Conservation (phyloP, 169 alveolate genomes). For the Cyclospora cayetanensis region DNA sequence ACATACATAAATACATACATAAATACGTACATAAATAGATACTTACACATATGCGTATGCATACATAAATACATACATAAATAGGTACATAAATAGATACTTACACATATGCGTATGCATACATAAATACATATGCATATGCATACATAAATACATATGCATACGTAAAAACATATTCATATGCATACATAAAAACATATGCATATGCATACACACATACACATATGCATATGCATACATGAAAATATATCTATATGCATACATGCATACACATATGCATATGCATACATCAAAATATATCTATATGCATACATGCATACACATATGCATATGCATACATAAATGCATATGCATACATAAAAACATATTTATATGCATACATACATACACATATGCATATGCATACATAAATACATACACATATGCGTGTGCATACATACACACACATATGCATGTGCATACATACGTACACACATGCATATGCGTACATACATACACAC, state of each 20-base stretch:
- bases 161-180: background rate
- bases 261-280: background rate
- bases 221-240: background rate
- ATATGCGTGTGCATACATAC: background rate
- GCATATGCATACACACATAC: background rate
- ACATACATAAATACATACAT: too few species aligned
- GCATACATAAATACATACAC: too few species aligned
- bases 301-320: too few species aligned
- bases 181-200: background rate
- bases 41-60: too few species aligned
- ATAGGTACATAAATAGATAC: background rate
- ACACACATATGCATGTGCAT: too few species aligned
- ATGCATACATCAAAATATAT: too few species aligned
- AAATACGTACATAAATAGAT: too few species aligned
- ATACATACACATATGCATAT: too few species aligned
- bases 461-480: background rate
- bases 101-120: background rate
- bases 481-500: background rate
- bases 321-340: background rate
- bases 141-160: background rate
- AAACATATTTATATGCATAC: too few species aligned
- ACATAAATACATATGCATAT: background rate
- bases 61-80: too few species aligned
- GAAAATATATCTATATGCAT: background rate
- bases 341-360: background rate